Evolutionary conservation across 257 asterid genomes (phyloP).

Genomic region (Dorcoceras hygrometricum): DNA sequence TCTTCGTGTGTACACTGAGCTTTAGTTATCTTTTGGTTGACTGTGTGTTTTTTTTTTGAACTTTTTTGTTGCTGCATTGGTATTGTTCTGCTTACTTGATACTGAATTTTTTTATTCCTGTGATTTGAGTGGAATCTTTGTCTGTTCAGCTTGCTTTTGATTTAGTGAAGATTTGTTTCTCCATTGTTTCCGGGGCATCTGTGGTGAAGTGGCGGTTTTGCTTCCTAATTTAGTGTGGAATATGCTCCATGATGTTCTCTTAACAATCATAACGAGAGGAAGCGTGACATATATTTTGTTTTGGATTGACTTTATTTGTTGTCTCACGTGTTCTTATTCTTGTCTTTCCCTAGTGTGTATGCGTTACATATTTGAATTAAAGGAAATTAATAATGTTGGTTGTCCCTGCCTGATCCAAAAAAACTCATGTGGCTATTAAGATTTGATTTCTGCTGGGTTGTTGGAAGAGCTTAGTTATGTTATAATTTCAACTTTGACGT

Average conservation of each 20-base stretch:
- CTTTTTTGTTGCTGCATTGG: slow-evolving; percentile 19
- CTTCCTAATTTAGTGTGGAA: neutral
- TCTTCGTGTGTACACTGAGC: slow-evolving; percentile 25
- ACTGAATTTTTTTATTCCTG: neutral
- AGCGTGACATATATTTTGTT: neutral
- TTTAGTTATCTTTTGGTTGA: neutral
- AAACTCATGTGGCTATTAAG: neutral
- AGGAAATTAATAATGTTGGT: neutral
- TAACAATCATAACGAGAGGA: neutral
- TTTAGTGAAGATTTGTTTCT: neutral
- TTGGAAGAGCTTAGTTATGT: neutral
- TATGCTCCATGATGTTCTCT: neutral
- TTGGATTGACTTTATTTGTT: neutral
- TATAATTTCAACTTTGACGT: neutral
- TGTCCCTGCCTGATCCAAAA: neutral
- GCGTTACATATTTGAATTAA: neutral
- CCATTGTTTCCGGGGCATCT: slow-evolving; percentile 1
- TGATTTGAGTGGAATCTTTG: neutral
- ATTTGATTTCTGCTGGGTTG: neutral
- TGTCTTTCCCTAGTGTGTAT: neutral
- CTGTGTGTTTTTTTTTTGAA: slow-evolving; percentile 4
- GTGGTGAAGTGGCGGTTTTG: neutral
- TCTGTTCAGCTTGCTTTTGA: neutral
- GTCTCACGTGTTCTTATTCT: neutral
- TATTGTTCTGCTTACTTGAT: neutral